A percentile compares a stretch with the other conserved stretches of the same genome.
Evolutionary conservation across 441 rosid species (phyloP).

Genomic region (Syzygium syzygioides): DNA sequence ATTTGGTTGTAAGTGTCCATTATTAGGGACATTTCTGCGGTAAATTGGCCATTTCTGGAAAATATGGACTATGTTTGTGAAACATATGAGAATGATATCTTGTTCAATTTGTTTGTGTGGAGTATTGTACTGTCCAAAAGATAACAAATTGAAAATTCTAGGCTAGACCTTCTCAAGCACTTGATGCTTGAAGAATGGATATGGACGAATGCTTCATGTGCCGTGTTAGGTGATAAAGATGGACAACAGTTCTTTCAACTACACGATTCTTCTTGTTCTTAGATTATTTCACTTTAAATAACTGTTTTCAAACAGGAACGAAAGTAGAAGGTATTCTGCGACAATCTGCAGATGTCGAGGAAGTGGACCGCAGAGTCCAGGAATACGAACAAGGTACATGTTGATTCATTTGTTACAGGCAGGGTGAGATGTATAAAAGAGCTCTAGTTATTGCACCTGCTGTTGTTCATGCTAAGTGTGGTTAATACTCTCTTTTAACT

Average conservation of each 20-base stretch:
- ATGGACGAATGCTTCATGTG: background rate
- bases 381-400: slow-evolving; percentile 88
- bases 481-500: background rate
- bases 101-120: background rate
- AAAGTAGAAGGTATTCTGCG: slow-evolving; percentile 90
- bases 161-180: background rate
- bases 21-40: background rate
- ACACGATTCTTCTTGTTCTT: background rate
- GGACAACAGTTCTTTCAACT: background rate
- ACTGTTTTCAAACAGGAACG: slow-evolving; percentile 46
- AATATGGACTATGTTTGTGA: background rate
- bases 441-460: background rate
- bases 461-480: background rate
- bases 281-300: background rate
- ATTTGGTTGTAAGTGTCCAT: background rate
- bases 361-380: slow-evolving; percentile 92
- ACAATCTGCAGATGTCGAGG: slow-evolving; percentile 97
- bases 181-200: background rate
- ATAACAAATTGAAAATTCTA: background rate
- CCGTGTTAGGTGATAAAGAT: background rate
- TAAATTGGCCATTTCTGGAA: background rate
- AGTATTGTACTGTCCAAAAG: background rate
- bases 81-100: background rate
- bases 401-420: background rate
- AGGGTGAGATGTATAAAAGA: background rate